These are phyloP conservation scores for Coemansia sp. DNA, from an alignment of 192 early-diverging fungal species.

Conservation along the genomic window DNA sequence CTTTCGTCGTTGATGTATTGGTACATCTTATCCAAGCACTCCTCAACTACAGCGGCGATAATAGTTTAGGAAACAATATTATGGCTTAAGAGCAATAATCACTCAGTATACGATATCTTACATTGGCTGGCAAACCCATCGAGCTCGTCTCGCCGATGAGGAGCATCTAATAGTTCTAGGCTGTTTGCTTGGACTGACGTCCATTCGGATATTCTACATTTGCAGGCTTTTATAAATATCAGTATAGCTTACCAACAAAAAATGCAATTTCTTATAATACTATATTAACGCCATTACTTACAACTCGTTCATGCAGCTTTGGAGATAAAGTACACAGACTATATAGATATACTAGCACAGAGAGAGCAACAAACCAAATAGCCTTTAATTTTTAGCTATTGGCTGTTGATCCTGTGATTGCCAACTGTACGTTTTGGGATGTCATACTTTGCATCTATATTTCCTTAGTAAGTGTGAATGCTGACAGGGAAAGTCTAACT, in stretches of 20 bases:
- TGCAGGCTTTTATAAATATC: neutral
- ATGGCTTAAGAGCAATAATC: too few relatives aligned
- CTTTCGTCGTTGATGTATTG: neutral
- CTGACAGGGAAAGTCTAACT: too few relatives aligned
- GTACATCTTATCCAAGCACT: constrained; percentile 34
- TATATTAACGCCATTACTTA: neutral
- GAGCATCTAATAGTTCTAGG: neutral
- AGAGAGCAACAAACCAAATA: too few relatives aligned
- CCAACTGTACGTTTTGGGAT: too few relatives aligned
- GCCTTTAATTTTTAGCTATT: too few relatives aligned
- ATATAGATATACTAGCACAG: neutral
- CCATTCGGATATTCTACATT: constrained; percentile 6
- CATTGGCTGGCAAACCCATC: neutral
- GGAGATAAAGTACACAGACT: neutral
- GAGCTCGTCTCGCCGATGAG: constrained; percentile 12
- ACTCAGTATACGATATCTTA: neutral
- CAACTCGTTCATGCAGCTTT: neutral
- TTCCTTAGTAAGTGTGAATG: too few relatives aligned
- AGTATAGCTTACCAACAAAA: neutral
- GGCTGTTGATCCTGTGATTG: too few relatives aligned
- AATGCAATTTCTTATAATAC: neutral
- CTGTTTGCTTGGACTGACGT: neutral
- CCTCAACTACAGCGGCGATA: constrained; percentile 24
- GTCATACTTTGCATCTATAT: too few relatives aligned
- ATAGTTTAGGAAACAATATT: neutral